Conservation (phyloP, 345 rosid species). For the thale cress (Arabidopsis thaliana) region DNA sequence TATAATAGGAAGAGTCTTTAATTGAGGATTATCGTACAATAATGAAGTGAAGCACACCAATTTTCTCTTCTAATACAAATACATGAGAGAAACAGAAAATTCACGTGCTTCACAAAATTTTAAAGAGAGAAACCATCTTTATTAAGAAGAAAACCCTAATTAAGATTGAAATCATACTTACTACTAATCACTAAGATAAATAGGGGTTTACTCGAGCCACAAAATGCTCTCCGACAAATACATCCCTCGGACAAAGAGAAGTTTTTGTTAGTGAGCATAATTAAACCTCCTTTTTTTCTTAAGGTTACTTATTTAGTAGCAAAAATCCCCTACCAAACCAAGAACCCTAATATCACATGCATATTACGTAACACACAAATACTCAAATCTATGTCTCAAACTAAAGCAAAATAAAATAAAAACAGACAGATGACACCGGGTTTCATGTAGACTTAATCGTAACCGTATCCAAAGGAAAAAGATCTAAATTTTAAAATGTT, state of each 20-base stretch:
- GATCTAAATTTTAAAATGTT: conserved; percentile 44
- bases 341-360: conserved; percentile 29
- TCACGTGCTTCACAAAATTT: conserved; percentile 46
- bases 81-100: conserved; percentile 45
- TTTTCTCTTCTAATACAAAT: conserved; percentile 44
- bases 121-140: conserved; percentile 26
- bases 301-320: conserved; percentile 6
- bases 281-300: conserved; percentile 12
- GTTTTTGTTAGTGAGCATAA: conserved; percentile 47
- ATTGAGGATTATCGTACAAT: conserved; percentile 35
- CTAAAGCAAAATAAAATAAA: not conserved
- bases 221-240: conserved; percentile 45
- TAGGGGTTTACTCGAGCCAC: conserved; percentile 37
- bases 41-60: conserved; percentile 46
- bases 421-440: conserved; percentile 4
- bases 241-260: conserved; percentile 43
- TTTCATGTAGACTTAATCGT: not conserved
- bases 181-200: conserved; percentile 33
- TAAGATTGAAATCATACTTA: conserved; percentile 18
- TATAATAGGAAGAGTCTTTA: conserved; percentile 32
- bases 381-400: conserved; percentile 11
- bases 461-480: conserved; percentile 20
- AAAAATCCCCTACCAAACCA: conserved; percentile 21
- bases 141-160: conserved; percentile 2
- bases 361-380: conserved; percentile 32